Base-by-base conservation (phyloP, 352 stramenopile genomes). In the Pythium angustatum region DNA sequence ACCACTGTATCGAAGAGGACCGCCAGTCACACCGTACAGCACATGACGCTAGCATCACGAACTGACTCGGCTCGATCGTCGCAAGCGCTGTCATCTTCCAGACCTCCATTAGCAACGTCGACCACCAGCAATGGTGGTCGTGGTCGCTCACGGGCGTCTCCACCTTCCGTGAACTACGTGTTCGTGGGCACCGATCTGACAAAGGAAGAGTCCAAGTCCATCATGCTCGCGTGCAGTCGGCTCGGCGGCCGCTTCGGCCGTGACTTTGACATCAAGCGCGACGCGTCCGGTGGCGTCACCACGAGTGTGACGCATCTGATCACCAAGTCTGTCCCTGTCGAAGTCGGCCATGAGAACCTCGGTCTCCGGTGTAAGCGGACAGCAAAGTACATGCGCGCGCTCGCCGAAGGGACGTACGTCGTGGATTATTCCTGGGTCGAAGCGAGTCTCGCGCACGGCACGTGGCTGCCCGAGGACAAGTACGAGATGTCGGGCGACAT, bases 401-500 rank as follows among this genome's bases (percentile, higher is more conserved):
- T 96, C 21, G 83, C 85, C 1, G 80, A 94, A 65, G 83, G 83
- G 9, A 78, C 57, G 28, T 93, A 80, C 47, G 73, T 96, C 9
- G 79, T 96, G 54, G 84, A 94, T 47, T 82, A 91, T 56, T 72
- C 73, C 44, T 96, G 87, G 87, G 68, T 94, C 31, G 61, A 74
- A n/a, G 81, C 79, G 9, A 93, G 84, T 73, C 60, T 89, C 5
- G 62, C 72, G 0, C 78, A 84, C 12, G 74, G 78, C 2, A 62
- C 77, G 24, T 96, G 87, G 87, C 54, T 96, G 21, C 72, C 64
- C 3, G 87, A 96, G 58, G 73, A 83, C 11, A 70, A 72, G 12
- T 94, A 83, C 52, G 87, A 96, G 68, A 81, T 96, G 57, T 60
- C 79, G 15, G 87, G 87, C 33, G 87, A 96, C 61, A 89, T 91